These are phyloP conservation scores for Penicillium robsamsonii DNA, from an alignment of 495 filamentous ascomycete genomes.

Conservation along the genomic window DNA sequence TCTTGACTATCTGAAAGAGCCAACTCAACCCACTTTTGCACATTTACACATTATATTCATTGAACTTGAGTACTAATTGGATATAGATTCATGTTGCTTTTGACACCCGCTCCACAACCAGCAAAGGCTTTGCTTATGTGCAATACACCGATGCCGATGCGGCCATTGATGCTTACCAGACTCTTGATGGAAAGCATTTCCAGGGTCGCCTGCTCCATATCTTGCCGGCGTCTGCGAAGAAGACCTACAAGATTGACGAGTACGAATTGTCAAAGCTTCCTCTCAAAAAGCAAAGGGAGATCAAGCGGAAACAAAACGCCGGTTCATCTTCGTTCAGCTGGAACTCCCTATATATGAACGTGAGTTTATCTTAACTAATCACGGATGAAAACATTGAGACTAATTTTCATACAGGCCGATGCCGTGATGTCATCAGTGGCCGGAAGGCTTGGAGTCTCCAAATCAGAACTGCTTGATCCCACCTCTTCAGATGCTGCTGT, in stretches of 20 bases:
- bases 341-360: slow-evolving; percentile 98
- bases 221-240: slow-evolving; percentile 75
- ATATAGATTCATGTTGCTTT: slow-evolving; percentile 77
- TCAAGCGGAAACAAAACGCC: slow-evolving; percentile 77
- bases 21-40: slow-evolving; percentile 33
- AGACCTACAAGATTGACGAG: slow-evolving; percentile 79
- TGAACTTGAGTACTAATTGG: slow-evolving; percentile 35
- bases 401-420: slow-evolving; percentile 57
- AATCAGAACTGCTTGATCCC: slow-evolving; percentile 87
- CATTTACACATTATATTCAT: slow-evolving; percentile 34
- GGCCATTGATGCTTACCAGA: slow-evolving; percentile 73
- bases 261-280: slow-evolving; percentile 84
- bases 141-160: slow-evolving; percentile 66
- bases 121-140: slow-evolving; percentile 88
- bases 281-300: slow-evolving; percentile 87
- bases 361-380: slow-evolving; percentile 41
- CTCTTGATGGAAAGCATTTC: slow-evolving; percentile 76
- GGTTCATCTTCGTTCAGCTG: slow-evolving; percentile 81
- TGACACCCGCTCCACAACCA: slow-evolving; percentile 58
- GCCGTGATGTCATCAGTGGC: slow-evolving; percentile 91
- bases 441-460: slow-evolving; percentile 79
- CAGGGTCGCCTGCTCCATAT: slow-evolving; percentile 91
- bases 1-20: slow-evolving; percentile 59
- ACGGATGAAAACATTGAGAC: slow-evolving; percentile 11
- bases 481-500: slow-evolving; percentile 91